Evolutionary conservation across 805 yeast genomes (phyloP).

Genomic region (Candida oleophila): DNA sequence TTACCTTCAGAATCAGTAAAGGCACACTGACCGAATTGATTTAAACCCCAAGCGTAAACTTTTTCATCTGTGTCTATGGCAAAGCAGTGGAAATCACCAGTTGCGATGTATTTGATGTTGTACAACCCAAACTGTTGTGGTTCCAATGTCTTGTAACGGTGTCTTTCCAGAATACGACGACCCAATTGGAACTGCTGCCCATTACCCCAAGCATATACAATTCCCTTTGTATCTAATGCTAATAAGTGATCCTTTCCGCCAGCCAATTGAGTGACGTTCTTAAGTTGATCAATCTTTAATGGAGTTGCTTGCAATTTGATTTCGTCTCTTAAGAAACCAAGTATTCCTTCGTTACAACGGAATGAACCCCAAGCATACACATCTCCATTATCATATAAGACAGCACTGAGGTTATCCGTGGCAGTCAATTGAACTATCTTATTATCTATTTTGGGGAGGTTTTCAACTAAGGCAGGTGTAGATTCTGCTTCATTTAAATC

Average conservation of each 20-base stretch:
- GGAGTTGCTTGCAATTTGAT: conserved; percentile 69
- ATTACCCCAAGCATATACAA: conserved; percentile 96
- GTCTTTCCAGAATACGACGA: conserved; percentile 77
- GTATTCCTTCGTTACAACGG: conserved; percentile 86
- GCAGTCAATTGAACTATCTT: conserved; percentile 83
- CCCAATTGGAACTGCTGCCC: conserved; percentile 94
- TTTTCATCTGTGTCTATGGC: conserved; percentile 75
- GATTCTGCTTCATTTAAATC: conserved; percentile 87
- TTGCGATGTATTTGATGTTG: conserved; percentile 75
- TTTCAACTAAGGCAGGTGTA: conserved; percentile 78
- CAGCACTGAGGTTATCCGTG: conserved; percentile 87
- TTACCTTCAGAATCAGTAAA: conserved; percentile 55
- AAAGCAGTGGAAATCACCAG: conserved; percentile 95
- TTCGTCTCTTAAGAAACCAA: conserved; percentile 70
- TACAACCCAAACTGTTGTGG: conserved; percentile 84
- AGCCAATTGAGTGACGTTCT: conserved; percentile 76
- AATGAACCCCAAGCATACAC: conserved; percentile 98
- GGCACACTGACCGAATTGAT: conserved; percentile 97
- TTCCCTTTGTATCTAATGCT: conserved; percentile 80
- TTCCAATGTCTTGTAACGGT: conserved; percentile 66
- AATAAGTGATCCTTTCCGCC: conserved; percentile 91
- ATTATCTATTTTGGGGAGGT: conserved; percentile 46
- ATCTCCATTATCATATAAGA: conserved; percentile 74
- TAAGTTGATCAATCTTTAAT: conserved; percentile 55
- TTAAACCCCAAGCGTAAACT: conserved; percentile 91